These are phyloP conservation scores for Podila horticola DNA, from an alignment of 192 early-diverging fungal species.

Conservation along the genomic window DNA sequence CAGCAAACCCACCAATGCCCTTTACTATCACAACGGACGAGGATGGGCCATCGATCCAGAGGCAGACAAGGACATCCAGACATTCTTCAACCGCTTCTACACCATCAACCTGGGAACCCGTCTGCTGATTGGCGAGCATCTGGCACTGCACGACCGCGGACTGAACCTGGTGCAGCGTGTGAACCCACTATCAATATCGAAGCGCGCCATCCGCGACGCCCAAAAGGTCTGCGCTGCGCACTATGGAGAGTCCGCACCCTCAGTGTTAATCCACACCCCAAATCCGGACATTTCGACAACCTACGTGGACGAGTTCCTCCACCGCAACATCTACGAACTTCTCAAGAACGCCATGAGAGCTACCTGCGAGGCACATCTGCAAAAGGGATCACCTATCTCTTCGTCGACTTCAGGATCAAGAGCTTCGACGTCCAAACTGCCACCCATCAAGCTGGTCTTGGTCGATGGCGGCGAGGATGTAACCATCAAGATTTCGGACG, in stretches of 20 bases:
- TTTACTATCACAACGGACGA: conserved; percentile 55
- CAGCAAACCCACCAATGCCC: conserved; percentile 48
- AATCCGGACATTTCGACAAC: conserved; percentile 61
- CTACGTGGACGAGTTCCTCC: conserved; percentile 66
- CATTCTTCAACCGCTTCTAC: conserved; percentile 70
- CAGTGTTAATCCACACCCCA: conserved; percentile 56
- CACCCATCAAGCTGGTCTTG: conserved; percentile 63
- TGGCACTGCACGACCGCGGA: conserved; percentile 63
- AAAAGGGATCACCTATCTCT: conserved; percentile 6
- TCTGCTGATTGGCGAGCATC: conserved; percentile 68
- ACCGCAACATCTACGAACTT: conserved; percentile 68
- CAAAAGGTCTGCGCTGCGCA: conserved; percentile 56
- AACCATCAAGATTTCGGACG: conserved; percentile 70
- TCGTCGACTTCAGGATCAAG: conserved; percentile 1
- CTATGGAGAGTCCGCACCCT: conserved; percentile 58
- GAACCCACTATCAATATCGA: conserved; percentile 62
- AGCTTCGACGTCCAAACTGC: conserved; percentile 30
- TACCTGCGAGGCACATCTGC: conserved; percentile 57
- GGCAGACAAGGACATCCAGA: conserved; percentile 59
- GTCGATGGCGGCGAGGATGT: conserved; percentile 71
- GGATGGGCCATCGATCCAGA: conserved; percentile 55
- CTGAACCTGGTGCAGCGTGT: conserved; percentile 67
- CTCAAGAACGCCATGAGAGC: conserved; percentile 68
- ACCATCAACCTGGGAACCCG: conserved; percentile 70
- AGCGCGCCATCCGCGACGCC: conserved; percentile 59